Base-by-base conservation (phyloP, 2,329 filamentous ascomycete species). In the Trichophyton benhamiae region DNA sequence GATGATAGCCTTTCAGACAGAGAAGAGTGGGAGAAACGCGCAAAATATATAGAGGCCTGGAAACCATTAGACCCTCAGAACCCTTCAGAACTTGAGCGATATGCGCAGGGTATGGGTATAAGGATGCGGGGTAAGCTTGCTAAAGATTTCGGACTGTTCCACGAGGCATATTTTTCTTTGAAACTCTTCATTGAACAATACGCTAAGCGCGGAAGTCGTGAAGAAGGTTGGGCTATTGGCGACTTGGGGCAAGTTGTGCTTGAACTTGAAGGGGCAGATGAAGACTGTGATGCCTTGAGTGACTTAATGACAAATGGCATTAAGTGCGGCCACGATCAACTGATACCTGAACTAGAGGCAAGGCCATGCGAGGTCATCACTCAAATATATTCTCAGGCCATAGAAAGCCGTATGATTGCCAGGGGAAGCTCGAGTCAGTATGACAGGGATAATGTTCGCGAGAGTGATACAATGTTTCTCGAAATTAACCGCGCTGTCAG, bases 181-280 rank as follows among this genome's bases (percentile, higher is more conserved):
- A 61, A 59, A 30, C 36, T 58, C 9, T 61, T 61, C 41, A 61
- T 61, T 57, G 59, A 61, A 57, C 33, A 46, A 11, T 61, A 61
- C n/a, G 59, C 59, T 9, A 57, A 57, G n/a, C 48, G 38, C 33
- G 49, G 49, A 61, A 61, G 49, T 22, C 59, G 59, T 30, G 59
- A 61, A 22, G 59, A 61, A 15, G 59, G 59, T 2, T 61, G 59
- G 52, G 59, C 59, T 9, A 61, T 61, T 57, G 59, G 59, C 2
- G 59, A 61, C 30, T 57, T 61, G 15, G 59, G 49, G 1, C 59
- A 61, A 22, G 59, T 36, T 42, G 30, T 61, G 33, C 49, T 61
- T 5, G 59, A 61, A 57, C 59, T 61, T 44, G 59, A 61, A 55
- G 59, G 44, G 3, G 11, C 17, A 6, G 49, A 46, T 11, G 49